A percentile compares a stretch with the other conserved stretches of the same genome.
These are phyloP conservation scores for Pinus taeda DNA, from an alignment of 75 land plant species.

Conservation along the genomic window DNA sequence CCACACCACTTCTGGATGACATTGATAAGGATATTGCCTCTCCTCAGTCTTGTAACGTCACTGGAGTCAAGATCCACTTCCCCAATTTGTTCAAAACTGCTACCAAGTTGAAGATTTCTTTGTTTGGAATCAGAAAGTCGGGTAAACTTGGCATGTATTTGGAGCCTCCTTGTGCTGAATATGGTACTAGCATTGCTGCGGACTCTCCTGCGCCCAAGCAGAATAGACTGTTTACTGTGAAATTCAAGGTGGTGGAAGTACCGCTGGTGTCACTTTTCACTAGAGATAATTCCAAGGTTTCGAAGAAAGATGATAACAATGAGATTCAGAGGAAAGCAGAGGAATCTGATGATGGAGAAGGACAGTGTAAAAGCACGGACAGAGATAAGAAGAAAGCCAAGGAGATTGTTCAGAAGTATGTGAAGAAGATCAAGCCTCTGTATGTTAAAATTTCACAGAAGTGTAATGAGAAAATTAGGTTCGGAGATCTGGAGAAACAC, in stretches of 20 bases:
- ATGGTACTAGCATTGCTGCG: background rate
- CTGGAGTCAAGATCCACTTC: conserved; percentile 24
- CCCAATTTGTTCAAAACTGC: conserved; percentile 44
- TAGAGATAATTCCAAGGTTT: conserved; percentile 27
- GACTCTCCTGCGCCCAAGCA: conserved; percentile 8
- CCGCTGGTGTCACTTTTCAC: conserved; percentile 57
- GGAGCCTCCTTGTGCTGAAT: background rate
- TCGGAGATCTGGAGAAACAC: conserved; percentile 19
- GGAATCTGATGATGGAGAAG: background rate
- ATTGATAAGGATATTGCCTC: conserved; percentile 7
- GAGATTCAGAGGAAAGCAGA: background rate
- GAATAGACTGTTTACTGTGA: conserved; percentile 43
- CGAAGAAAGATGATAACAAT: conserved; percentile 5
- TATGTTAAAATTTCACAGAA: conserved; percentile 49
- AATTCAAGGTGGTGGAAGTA: conserved; percentile 61
- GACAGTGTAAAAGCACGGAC: background rate
- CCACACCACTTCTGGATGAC: background rate
- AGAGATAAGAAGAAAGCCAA: conserved; percentile 34
- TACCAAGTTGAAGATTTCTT: conserved; percentile 44
- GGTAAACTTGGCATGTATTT: conserved; percentile 12
- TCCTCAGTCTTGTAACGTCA: background rate
- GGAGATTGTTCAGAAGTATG: conserved; percentile 48
- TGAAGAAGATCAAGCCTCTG: conserved; percentile 64
- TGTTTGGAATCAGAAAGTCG: conserved; percentile 44
- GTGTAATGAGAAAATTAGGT: conserved; percentile 25